Evolutionary conservation across 805 yeast species (phyloP), one percentile per base, ranked within the genome.

Genomic region (Candida broadrunensis): DNA sequence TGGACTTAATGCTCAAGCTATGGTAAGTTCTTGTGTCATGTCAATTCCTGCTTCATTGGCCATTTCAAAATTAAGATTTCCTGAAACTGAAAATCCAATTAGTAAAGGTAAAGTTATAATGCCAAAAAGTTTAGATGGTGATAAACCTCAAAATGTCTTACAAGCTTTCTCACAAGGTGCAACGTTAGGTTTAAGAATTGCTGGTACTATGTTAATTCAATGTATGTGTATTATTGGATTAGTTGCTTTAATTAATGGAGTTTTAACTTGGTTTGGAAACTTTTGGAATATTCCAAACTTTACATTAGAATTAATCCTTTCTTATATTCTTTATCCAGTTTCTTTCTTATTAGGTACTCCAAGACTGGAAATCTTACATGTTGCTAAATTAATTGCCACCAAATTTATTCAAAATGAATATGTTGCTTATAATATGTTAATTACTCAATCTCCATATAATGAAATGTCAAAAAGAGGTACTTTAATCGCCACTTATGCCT

Each of bases 11-110:
- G 69, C 85, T 2, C 81, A 78, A 49, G 83, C 83, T 5, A 66
- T 80, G 52, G 77, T 80, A 14, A 74, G 82, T n/a, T 75, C 83
- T 21, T 80, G 85, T 66, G 81, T 80, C 39, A 80, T 80, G 85
- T 78, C 84, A 2, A 78, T 80, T 54, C 85, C 85, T 5, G 81
- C 81, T 29, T 73, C 83, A 6, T 61, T 80, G 44, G 82, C 83
- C 3, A 75, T 78, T 17, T 74, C 83, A 13, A 80, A 80, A 51
- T 65, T 80, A 45, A 70, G 85, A 54, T 64, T 60, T 46, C 85
- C 85, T 13, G 85, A 80, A 51, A 70, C 75, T 4, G 84, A 80
- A 45, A 72, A 65, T 46, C 69, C 84, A 3, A 48, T 78, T 35
- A 72, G 83, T 20, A 55, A 66, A 36, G 79, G 81, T 23, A 64